Base-by-base conservation (phyloP, 2,329 filamentous ascomycete genomes). In the Aureobasidium sp. region DNA sequence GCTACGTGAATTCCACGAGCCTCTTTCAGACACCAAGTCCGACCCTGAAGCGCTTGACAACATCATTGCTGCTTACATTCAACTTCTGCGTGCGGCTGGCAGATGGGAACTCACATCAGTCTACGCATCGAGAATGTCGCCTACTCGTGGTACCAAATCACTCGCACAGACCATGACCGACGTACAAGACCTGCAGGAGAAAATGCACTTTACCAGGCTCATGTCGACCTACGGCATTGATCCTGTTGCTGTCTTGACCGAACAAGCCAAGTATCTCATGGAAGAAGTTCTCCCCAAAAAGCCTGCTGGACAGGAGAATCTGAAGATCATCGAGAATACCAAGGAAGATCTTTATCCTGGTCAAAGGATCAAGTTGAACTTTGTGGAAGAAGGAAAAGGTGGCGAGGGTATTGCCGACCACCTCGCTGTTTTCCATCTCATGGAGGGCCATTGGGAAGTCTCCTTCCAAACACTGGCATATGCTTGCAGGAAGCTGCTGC, bases 401-500 rank as follows among this genome's bases (percentile, higher is more conserved):
- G 83, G 88, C 63, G 87, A 93, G 65, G 84, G 87, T 37, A 80
- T 96, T 57, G 90, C 97, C 49, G 83, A 88, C 62, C 86, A 89
- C 41, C 76, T 97, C 63, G 89, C 95, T 70, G 97, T 93, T 92
- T 86, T 93, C 71, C 77, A 90, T 62, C 81, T 90, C 61, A 82
- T 93, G 9, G 84, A 88, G 54, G 87, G 83, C 13, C 81, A 89
- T 60, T 92, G 88, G 86, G 78, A 81, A 16, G 80, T 87, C 62
- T 86, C 90, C 27, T 90, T 93, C 68, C 75, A 78, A 21, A 80
- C 85, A 61, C 86, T 90, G 45, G 83, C 84, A 34, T 81, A 85
- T 67, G 82, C 92, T n/a, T 90, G 96, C 76, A 89, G 89, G 69
- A 86, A 87, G 64, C 91, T 97, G 69, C 81, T 96, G 50, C 82